Evolutionary conservation across 2,329 filamentous ascomycete species (phyloP), one percentile per base, ranked within the genome.

Genomic region (Pseudopithomyces maydicus): DNA sequence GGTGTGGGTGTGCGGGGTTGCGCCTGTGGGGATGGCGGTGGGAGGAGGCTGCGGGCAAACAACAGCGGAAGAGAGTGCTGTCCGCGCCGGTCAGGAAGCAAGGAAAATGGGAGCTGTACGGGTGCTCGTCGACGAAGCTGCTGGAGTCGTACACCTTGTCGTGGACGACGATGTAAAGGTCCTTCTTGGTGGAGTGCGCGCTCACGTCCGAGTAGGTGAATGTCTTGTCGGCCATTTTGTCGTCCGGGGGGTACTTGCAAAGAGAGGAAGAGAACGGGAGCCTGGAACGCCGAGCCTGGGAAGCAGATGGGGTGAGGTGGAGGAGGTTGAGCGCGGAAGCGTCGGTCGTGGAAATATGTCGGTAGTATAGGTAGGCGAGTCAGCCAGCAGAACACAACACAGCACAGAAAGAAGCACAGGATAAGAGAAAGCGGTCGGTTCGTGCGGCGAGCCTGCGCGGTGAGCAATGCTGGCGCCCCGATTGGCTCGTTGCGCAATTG

Each of bases 111-210:
- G n/a, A n/a, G 17, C 23, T 32, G 22, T 87, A 89, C 87, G 95
- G 95, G 79, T 99, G 95, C 88, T 99, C 95, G 77, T 98, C 94
- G 68, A 98, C 84, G 80, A 99, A 99, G 79, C 88, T 90, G 72
- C 88, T 85, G 76, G 84, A 80, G 79, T 98, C 87, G 86, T 98
- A 99, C 82, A 99, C 88, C 84, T 97, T 97, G 80, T 97, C 93
- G 82, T 98, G 91, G 71, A 99, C 87, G 63, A 97, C 89, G 72
- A 97, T 77, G 82, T 85, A 97, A 64, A 97, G 82, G 78, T 98
- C 92, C 85, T 92, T 97, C 88, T 97, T 97, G 56, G 74, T 71
- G 58, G 63, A 65, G 69, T 77, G 74, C 68, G 74, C 74, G 47
- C 71, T 72, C 51, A 77, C 74, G 54, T 77, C 74, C 41, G 74